Evolutionary conservation across 2,329 filamentous ascomycete genomes (phyloP).

Genomic region (Capronia epimyces): DNA sequence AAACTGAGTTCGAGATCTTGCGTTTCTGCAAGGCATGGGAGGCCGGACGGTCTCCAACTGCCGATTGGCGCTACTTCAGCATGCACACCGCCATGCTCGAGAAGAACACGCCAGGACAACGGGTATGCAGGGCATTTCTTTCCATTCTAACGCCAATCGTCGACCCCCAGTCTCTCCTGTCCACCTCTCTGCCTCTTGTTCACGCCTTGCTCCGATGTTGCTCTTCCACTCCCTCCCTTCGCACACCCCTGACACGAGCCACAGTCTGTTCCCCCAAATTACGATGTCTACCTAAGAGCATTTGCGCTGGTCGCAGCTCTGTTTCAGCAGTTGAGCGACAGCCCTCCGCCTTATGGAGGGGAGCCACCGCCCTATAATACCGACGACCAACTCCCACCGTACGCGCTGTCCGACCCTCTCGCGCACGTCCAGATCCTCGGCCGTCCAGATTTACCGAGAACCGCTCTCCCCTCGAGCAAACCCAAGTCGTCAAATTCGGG

Average conservation of each 20-base stretch:
- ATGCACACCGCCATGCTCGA: constrained; percentile 28
- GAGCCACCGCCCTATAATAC: constrained; percentile 44
- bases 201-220: not conserved
- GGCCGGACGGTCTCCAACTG: constrained; percentile 29
- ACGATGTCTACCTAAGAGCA: constrained; percentile 21
- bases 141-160: constrained; percentile 21
- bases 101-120: constrained; percentile 24
- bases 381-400: constrained; percentile 44
- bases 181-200: constrained; percentile 4
- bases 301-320: constrained; percentile 29
- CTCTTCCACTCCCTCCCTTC: not conserved
- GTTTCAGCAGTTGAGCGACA: constrained; percentile 17
- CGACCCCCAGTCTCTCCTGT: constrained; percentile 9
- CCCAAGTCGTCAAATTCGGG: not conserved
- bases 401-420: constrained; percentile 38
- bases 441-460: constrained; percentile 1
- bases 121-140: constrained; percentile 27
- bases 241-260: constrained; percentile 12
- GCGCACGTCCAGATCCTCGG: constrained; percentile 29
- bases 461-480: not conserved
- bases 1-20: constrained; percentile 34
- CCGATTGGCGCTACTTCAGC: constrained; percentile 31
- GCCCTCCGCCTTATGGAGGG: constrained; percentile 20
- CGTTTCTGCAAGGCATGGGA: constrained; percentile 30
- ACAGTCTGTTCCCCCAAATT: constrained; percentile 8